Base-by-base conservation (phyloP, 2,329 filamentous ascomycete genomes). In the Pezizomycotina sp. region DNA sequence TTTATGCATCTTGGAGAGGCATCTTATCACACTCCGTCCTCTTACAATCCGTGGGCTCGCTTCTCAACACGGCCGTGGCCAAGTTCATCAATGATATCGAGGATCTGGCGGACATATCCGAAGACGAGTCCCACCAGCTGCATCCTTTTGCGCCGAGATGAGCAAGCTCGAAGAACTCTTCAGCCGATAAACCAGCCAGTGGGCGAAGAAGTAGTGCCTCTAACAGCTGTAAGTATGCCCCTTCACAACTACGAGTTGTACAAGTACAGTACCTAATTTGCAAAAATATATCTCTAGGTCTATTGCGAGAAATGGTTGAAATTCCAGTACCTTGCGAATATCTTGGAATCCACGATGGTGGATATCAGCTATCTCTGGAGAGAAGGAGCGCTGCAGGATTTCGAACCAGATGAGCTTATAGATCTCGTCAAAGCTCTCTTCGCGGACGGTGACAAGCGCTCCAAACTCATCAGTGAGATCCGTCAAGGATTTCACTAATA, bases 1-100 rank as follows among this genome's bases (percentile, higher is more conserved):
- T 82, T 12, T 34, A 51, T 22, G 44, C 36, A 19, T 34, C 36
- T 3, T 52, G 49, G 49, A 36, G 27, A 10, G 22, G 37, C 20
- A 41, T 43, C 6, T 23, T 5, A 34, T 6, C 48, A 8, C 34
- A 28, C 30, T 49, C 47, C 2, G 42, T 46, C 3, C 32, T 51
- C 5, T 45, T 39, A 9, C 50, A 52, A 15, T 47, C 49, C 2
- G 24, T 52, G 6, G 50, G 49, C 8, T 43, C 45, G 1, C 42
- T 52, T 2, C 25, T 52, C 1, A 47, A 47, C 14, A 47, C 49
- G 0, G 46, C 49, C 9, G 43, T 49, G 1, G 27, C 34, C 1
- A 50, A 49, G 7, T 44, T 51, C 19, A 45, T 50, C 9, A 47
- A 46, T 19, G 50, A 52, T 22, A 38, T 52, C 15, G 44, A 47